Conservation (phyloP, 306 rosid species). For the Dalbergia oliveri region DNA sequence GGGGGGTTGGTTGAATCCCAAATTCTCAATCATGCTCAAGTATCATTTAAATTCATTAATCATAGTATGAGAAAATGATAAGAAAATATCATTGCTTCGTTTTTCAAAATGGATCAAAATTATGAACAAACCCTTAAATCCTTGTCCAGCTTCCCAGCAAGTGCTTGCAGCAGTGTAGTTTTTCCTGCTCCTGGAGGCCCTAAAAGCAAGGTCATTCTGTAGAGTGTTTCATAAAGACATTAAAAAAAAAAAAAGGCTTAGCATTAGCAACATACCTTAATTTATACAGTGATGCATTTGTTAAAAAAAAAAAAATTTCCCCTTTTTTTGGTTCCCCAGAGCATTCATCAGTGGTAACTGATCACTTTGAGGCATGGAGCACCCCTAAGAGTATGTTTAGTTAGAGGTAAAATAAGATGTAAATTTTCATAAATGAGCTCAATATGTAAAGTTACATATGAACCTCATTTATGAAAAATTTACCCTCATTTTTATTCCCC, state of each 20-base stretch:
- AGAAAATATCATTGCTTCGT: slow-evolving; percentile 4
- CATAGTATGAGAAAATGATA: background rate
- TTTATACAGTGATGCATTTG: slow-evolving; percentile 2
- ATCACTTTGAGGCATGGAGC: too few species aligned
- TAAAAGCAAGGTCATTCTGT: slow-evolving; percentile 64
- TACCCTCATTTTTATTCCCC: too few species aligned
- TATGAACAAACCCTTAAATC: slow-evolving; percentile 60
- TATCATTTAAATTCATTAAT: slow-evolving; percentile 1
- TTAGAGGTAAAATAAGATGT: too few species aligned
- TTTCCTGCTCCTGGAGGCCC: slow-evolving; percentile 74
- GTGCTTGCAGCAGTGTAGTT: slow-evolving; percentile 65
- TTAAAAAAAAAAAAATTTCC: background rate
- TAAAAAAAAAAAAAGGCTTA: background rate
- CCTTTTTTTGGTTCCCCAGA: too few species aligned
- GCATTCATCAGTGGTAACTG: too few species aligned
- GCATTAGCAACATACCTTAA: slow-evolving; percentile 4
- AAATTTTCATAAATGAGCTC: too few species aligned
- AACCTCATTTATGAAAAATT: too few species aligned
- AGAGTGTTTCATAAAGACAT: slow-evolving; percentile 17
- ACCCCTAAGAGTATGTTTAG: too few species aligned
- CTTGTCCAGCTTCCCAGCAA: slow-evolving; percentile 57
- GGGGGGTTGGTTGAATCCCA: too few species aligned
- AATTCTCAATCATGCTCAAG: background rate
- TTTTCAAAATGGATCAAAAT: slow-evolving; percentile 1
- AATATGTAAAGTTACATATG: too few species aligned